Conservation (phyloP, 257 asterid genomes). For the Scutellaria baicalensis region DNA sequence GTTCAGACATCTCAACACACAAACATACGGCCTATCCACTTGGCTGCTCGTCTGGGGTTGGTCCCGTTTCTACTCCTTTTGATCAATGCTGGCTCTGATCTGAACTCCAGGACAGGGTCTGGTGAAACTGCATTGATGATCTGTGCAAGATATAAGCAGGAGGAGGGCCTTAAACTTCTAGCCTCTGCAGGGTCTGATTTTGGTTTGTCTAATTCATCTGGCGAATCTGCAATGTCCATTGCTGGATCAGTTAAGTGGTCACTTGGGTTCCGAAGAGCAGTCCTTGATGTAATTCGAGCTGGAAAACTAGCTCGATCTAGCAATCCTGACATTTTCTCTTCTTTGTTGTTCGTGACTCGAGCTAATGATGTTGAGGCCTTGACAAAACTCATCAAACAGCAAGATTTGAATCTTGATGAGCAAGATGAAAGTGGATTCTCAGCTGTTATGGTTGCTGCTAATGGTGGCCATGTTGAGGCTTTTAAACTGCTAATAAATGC, state of each 20-base stretch:
- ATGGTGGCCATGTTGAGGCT: conserved; percentile 44
- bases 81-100: conserved; percentile 36
- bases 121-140: conserved; percentile 66
- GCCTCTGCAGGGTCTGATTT: conserved; percentile 58
- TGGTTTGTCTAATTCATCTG: conserved; percentile 30
- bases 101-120: conserved; percentile 43
- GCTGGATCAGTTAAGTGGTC: conserved; percentile 43
- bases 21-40: conserved; percentile 39
- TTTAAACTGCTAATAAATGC: conserved; percentile 45
- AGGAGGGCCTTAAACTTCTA: conserved; percentile 49
- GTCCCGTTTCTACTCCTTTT: conserved; percentile 32
- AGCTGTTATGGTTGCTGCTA: conserved; percentile 58
- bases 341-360: conserved; percentile 36
- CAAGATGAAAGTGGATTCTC: conserved; percentile 49
- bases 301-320: conserved; percentile 42
- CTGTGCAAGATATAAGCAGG: conserved; percentile 34
- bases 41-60: conserved; percentile 47
- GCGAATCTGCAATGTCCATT: conserved; percentile 31
- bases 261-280: conserved; percentile 36
- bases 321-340: conserved; percentile 37
- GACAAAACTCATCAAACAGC: conserved; percentile 31
- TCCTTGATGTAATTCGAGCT: conserved; percentile 37
- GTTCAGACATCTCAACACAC: conserved; percentile 26
- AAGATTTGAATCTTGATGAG: conserved; percentile 41
- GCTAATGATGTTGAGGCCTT: conserved; percentile 50